phyloP scores from a whole-genome alignment of 2,329 filamentous ascomycete species.

The Coniochaeta ligniaria region DNA sequence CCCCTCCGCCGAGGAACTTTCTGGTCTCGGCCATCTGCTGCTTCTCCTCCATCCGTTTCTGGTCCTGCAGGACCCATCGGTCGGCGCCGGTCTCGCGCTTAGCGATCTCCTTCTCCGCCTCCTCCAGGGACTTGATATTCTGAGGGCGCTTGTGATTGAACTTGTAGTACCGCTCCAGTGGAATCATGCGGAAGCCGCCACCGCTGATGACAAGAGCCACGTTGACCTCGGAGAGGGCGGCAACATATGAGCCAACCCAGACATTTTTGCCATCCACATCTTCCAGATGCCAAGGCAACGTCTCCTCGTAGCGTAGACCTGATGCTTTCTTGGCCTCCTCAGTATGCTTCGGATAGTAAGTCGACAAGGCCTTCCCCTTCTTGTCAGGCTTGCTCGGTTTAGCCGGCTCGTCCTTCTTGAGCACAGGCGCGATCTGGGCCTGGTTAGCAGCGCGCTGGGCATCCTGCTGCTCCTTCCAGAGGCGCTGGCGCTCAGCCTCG shows the following conservation, averaged over 20 bases:
- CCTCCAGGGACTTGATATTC: constrained; percentile 69
- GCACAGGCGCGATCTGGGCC: constrained; percentile 85
- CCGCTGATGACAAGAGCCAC: constrained; percentile 70
- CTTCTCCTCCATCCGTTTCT: constrained; percentile 50
- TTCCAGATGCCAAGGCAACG: constrained; percentile 92
- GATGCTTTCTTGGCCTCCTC: constrained; percentile 74
- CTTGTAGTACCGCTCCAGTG: constrained; percentile 92
- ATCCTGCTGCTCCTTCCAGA: constrained; percentile 70
- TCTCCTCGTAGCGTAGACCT: constrained; percentile 83
- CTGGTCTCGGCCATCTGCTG: constrained; percentile 56
- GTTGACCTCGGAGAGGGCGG: constrained; percentile 77
- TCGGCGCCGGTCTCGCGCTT: constrained; percentile 68
- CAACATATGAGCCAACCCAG: constrained; percentile 88
- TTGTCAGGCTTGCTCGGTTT: constrained; percentile 58
- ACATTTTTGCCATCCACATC: constrained; percentile 94
- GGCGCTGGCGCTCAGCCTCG: constrained; percentile 59
- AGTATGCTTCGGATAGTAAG: constrained; percentile 70
- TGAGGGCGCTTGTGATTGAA: constrained; percentile 78
- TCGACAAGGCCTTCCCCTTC: constrained; percentile 71
- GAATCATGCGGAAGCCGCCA: constrained; percentile 72
- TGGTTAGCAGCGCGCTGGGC: constrained; percentile 80
- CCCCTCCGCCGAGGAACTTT: constrained; percentile 40
- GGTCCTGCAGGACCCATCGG: constrained; percentile 71
- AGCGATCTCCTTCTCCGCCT: constrained; percentile 73
- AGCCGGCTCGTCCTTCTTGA: constrained; percentile 42